Evolutionary conservation across 192 early-diverging fungal species (phyloP).

Genomic region (Entomortierella chlamydospora): DNA sequence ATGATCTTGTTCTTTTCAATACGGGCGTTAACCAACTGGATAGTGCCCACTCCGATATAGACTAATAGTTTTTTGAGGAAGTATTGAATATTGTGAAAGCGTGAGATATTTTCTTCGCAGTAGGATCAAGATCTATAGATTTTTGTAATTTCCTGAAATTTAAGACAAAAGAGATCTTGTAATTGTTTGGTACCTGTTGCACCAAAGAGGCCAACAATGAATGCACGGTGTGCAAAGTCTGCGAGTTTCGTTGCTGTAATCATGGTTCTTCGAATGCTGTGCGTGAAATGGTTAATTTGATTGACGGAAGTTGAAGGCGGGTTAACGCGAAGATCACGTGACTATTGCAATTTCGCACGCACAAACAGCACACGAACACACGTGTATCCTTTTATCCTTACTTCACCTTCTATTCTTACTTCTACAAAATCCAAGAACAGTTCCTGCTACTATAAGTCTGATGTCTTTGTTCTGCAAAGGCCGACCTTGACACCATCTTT

Average conservation of each 20-base stretch:
- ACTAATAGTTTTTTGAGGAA: slow-evolving; percentile 10
- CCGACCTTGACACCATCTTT: slow-evolving; percentile 34
- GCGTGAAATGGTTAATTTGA: neutral
- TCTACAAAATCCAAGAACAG: too few species aligned
- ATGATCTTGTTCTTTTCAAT: slow-evolving; percentile 53
- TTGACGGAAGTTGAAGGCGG: neutral
- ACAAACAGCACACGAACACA: too few species aligned
- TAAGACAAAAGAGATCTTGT: neutral
- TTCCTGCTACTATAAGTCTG: too few species aligned
- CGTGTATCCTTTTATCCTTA: too few species aligned
- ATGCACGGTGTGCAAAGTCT: slow-evolving; percentile 41
- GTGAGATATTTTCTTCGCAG: too few species aligned
- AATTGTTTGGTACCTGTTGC: slow-evolving; percentile 35
- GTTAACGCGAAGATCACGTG: neutral
- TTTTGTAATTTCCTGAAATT: neutral
- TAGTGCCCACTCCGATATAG: slow-evolving; percentile 49
- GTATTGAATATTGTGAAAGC: neutral
- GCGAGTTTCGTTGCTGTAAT: slow-evolving; percentile 38
- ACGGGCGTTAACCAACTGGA: slow-evolving; percentile 53
- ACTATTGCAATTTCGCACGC: too few species aligned
- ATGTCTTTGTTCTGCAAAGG: slow-evolving; percentile 40
- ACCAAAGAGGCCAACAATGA: slow-evolving; percentile 47
- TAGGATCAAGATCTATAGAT: neutral
- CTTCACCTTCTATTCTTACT: too few species aligned
- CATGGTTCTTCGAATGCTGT: slow-evolving; percentile 16